Conservation (phyloP, 2,329 filamentous ascomycete species). For the Massarina eburnea region DNA sequence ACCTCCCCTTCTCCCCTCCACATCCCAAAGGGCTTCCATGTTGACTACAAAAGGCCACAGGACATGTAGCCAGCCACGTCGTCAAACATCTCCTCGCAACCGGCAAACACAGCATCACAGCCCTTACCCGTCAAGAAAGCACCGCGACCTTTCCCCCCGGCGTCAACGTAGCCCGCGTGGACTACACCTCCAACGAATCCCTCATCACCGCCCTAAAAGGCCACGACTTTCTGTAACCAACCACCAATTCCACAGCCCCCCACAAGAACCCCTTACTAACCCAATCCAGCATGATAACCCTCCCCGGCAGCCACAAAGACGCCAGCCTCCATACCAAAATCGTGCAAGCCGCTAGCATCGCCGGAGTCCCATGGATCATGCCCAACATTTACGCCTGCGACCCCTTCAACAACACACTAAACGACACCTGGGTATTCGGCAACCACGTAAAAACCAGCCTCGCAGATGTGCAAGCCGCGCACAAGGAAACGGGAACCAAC, state of each 20-base stretch:
- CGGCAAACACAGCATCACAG: conserved; percentile 54
- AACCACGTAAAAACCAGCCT: conserved; percentile 1
- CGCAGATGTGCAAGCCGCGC: conserved; percentile 21
- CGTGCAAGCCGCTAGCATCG: conserved; percentile 33
- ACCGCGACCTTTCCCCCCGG: conserved; percentile 45
- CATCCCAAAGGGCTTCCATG: neutral
- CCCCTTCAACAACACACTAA: conserved; percentile 12
- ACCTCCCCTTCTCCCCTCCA: neutral
- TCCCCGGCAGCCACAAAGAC: conserved; percentile 25
- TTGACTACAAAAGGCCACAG: conserved; percentile 27
- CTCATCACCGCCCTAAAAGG: conserved; percentile 40
- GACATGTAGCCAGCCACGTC: conserved; percentile 41
- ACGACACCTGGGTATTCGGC: conserved; percentile 2
- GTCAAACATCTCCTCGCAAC: conserved; percentile 39
- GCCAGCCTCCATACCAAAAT: conserved; percentile 26
- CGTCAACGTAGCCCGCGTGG: conserved; percentile 44
- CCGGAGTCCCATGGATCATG: conserved; percentile 38
- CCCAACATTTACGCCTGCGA: conserved; percentile 40
- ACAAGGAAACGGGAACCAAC: conserved; percentile 22
- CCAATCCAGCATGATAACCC: conserved; percentile 44
- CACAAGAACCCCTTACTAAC: no score
- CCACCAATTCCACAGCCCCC: no score
- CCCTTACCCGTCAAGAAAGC: conserved; percentile 52
- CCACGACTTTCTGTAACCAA: conserved; percentile 44
- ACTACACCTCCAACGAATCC: conserved; percentile 52